These are phyloP conservation scores for Globisporangium carolinianum DNA, from an alignment of 352 stramenopile species.

Conservation along the genomic window DNA sequence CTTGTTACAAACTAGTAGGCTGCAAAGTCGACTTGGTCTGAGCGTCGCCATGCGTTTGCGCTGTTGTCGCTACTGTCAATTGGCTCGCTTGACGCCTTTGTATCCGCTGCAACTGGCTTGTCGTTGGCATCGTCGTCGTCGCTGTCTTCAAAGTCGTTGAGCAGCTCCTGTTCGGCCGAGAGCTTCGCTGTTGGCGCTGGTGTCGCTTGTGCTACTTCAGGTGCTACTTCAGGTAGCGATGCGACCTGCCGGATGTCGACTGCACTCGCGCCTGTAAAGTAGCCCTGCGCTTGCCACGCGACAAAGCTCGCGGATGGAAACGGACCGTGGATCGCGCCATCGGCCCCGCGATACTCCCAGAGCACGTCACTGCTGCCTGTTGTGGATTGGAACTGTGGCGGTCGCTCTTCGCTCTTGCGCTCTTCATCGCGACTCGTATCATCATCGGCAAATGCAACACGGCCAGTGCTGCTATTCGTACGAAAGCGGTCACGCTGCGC, in stretches of 20 bases:
- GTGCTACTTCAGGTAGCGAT: not conserved
- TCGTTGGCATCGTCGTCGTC: conserved; percentile 42
- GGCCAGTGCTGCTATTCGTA: not conserved
- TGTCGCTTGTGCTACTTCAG: conserved; percentile 15
- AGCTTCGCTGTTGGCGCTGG: conserved; percentile 22
- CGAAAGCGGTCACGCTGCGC: conserved; percentile 17
- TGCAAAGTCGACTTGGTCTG: conserved; percentile 69
- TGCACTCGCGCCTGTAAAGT: conserved; percentile 65
- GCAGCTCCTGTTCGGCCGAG: conserved; percentile 69
- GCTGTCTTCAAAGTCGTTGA: conserved; percentile 84
- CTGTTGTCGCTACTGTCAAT: conserved; percentile 11
- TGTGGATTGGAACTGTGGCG: not conserved
- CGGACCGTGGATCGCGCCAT: conserved; percentile 69
- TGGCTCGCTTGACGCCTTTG: not conserved
- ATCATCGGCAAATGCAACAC: conserved; percentile 21
- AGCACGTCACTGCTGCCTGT: conserved; percentile 24
- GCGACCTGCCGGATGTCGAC: conserved; percentile 63
- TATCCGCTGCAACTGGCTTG: conserved; percentile 1
- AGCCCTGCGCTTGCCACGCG: conserved; percentile 75
- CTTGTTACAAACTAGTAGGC: conserved; percentile 23
- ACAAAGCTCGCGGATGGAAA: conserved; percentile 68
- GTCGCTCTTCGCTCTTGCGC: conserved; percentile 38
- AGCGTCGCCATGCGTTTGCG: conserved; percentile 43
- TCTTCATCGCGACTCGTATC: conserved; percentile 14
- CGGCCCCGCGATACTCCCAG: conserved; percentile 74